A percentile compares a stretch with the other conserved stretches of the same genome.
Conservation (phyloP, 169 alveolate species). For the Plasmodium ovale region DNA sequence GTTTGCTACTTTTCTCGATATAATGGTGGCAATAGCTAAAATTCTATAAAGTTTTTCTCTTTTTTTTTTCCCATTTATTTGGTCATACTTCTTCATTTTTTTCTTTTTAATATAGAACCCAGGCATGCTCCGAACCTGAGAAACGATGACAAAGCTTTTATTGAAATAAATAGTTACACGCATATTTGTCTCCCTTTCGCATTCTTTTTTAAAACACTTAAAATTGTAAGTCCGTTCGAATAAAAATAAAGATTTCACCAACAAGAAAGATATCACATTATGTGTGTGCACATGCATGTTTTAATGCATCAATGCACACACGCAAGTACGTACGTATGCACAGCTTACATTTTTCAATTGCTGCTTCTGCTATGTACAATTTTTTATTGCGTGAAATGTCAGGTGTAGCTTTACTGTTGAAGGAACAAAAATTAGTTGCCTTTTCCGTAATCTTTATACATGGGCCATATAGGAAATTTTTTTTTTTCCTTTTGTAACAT, state of each 20-base stretch:
- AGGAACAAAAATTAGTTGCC: neutral
- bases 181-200: neutral
- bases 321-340: too few relatives aligned
- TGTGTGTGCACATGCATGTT: neutral
- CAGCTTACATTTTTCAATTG: neutral
- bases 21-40: neutral
- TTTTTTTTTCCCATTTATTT: too few relatives aligned
- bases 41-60: neutral
- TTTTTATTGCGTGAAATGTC: neutral
- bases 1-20: neutral
- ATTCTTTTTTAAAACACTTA: slow-evolving; percentile 3
- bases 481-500: neutral
- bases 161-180: neutral
- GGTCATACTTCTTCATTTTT: neutral
- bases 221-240: neutral
- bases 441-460: neutral
- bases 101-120: slow-evolving; percentile 33
- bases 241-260: neutral
- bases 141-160: slow-evolving; percentile 20
- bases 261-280: neutral
- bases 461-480: neutral
- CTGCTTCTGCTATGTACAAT: neutral
- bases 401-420: neutral
- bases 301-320: too few relatives aligned
- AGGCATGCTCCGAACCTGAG: slow-evolving; percentile 40